These are phyloP conservation scores for Diaporthe sp. DNA, from an alignment of 2,329 filamentous ascomycete species.

Conservation along the genomic window DNA sequence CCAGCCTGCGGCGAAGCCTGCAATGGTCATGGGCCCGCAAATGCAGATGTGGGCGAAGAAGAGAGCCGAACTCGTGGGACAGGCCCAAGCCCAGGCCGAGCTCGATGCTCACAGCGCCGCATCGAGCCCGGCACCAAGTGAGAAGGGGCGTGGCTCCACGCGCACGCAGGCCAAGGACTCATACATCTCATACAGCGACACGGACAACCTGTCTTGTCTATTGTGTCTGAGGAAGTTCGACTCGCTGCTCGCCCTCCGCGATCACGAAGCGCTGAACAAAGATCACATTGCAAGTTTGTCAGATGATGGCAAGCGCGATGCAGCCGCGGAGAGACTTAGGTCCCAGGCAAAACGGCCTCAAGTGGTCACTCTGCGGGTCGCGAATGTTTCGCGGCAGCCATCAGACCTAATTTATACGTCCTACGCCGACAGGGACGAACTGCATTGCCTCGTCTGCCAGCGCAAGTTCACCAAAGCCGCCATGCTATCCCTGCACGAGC, in stretches of 20 bases:
- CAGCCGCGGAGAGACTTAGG: constrained; percentile 42
- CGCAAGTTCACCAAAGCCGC: constrained; percentile 55
- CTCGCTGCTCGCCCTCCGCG: constrained; percentile 64
- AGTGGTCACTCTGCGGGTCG: constrained; percentile 43
- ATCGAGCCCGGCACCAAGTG: constrained; percentile 35
- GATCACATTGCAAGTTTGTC: constrained; percentile 58
- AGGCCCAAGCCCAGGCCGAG: constrained; percentile 33
- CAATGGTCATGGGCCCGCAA: constrained; percentile 72
- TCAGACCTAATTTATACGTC: constrained; percentile 61
- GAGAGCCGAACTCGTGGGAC: constrained; percentile 69
- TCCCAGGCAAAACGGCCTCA: constrained; percentile 43
- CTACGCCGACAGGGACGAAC: constrained; percentile 65
- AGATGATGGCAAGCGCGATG: constrained; percentile 41
- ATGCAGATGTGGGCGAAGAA: constrained; percentile 80
- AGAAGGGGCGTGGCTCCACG: constrained; percentile 24
- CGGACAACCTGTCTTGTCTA: constrained; percentile 61
- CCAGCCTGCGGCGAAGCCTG: constrained; percentile 59
- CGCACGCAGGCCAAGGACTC: constrained; percentile 47
- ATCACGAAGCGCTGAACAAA: constrained; percentile 70
- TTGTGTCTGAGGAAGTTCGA: constrained; percentile 73
- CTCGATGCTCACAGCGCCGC: constrained; percentile 41
- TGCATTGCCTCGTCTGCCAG: constrained; percentile 56
- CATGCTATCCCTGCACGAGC: constrained; percentile 58
- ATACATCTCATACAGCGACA: constrained; percentile 71
- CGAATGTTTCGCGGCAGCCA: constrained; percentile 43